Percentiles rank a stretch among this genome's conserved stretches.
Conservation (phyloP, 1,284 basidiomycete genomes). For the Ceratobasidium sp. region DNA sequence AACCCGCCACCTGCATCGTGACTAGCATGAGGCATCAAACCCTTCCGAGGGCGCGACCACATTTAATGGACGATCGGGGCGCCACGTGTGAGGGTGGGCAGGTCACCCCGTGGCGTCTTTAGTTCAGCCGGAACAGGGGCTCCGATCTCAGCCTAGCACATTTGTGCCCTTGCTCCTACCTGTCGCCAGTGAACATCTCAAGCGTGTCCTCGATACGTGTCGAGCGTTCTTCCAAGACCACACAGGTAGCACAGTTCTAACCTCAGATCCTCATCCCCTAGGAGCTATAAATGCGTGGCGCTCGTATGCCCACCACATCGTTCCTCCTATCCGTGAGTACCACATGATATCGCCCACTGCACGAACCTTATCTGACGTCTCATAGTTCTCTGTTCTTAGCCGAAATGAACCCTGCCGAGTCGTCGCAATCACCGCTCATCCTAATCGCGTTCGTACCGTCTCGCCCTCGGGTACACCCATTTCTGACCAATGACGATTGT, state of each 20-base stretch:
- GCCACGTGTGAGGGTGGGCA: neutral
- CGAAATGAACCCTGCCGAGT: neutral
- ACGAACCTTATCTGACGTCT: neutral
- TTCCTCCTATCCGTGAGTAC: neutral
- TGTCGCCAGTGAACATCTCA: neutral
- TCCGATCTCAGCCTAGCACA: neutral
- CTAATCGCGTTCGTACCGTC: constrained; percentile 26
- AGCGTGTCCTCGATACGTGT: neutral
- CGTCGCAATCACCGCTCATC: neutral
- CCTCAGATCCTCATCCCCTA: neutral
- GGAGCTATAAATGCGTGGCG: neutral
- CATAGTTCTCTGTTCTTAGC: neutral
- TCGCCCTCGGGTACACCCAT: neutral
- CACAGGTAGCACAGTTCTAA: neutral
- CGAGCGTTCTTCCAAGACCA: neutral
- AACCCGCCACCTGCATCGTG: no score
- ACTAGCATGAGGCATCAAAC: no score
- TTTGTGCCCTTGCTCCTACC: neutral
- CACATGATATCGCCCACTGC: neutral
- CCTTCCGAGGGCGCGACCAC: neutral
- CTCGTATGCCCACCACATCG: neutral
- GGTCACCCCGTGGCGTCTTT: no score
- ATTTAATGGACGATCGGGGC: neutral
- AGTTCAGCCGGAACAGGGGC: neutral
- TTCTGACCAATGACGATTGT: neutral